phyloP scores from a whole-genome alignment of 495 filamentous ascomycete species.

The Hypoxylon lienhwacheense region DNA sequence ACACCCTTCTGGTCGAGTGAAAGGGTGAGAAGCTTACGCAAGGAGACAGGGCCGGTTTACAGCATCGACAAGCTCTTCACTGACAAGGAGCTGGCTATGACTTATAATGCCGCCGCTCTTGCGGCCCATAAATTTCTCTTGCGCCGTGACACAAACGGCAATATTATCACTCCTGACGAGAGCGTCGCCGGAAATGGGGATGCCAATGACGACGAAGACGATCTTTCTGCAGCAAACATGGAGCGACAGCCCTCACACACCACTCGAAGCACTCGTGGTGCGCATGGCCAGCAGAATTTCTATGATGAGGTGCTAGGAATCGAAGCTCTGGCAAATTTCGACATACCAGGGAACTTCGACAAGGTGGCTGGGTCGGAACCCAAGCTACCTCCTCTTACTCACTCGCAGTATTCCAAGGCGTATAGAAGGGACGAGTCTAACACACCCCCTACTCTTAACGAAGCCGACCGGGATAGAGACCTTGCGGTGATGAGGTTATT shows the following conservation, averaged over 20 bases:
- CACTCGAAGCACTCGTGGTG: conserved; percentile 69
- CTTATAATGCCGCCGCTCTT: conserved; percentile 69
- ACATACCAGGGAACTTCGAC: conserved; percentile 59
- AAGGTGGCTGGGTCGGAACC: conserved; percentile 51
- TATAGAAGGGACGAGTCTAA: conserved; percentile 48
- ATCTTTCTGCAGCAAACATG: conserved; percentile 62
- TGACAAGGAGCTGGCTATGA: conserved; percentile 83
- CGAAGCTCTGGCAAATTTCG: conserved; percentile 65
- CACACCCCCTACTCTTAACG: conserved; percentile 54
- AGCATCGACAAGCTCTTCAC: conserved; percentile 90
- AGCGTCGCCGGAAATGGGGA: conserved; percentile 54
- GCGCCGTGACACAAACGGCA: conserved; percentile 54
- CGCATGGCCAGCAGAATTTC: conserved; percentile 57
- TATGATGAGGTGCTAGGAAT: conserved; percentile 57
- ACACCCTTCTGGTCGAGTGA: conserved; percentile 60
- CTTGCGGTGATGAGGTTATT: conserved; percentile 58
- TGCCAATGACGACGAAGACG: conserved; percentile 52
- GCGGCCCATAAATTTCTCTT: conserved; percentile 61
- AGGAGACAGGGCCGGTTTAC: conserved; percentile 59
- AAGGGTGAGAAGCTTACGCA: conserved; percentile 49
- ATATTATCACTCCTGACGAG: conserved; percentile 50
- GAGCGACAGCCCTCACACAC: conserved; percentile 72
- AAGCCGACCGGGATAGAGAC: conserved; percentile 63
- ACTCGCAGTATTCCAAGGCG: conserved; percentile 54
- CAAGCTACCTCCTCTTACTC: conserved; percentile 63